These are phyloP conservation scores for Schwanniomyces sp. DNA, from an alignment of 805 yeast genomes.

Conservation along the genomic window DNA sequence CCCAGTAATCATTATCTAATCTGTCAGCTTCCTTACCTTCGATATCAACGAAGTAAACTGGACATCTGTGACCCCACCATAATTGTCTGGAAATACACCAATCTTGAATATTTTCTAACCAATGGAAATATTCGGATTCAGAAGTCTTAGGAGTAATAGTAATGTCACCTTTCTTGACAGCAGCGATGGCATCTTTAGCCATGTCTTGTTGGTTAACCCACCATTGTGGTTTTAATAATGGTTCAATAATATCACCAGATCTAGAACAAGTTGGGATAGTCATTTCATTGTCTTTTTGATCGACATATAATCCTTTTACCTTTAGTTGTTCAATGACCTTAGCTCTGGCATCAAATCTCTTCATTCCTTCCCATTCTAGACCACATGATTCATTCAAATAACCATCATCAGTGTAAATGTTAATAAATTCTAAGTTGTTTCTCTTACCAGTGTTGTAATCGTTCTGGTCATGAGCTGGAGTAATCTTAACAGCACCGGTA, in stretches of 20 bases:
- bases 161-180: slow-evolving; percentile 78
- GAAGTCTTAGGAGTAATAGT: slow-evolving; percentile 85
- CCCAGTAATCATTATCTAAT: slow-evolving; percentile 76
- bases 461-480: slow-evolving; percentile 97
- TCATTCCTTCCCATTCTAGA: slow-evolving; percentile 78
- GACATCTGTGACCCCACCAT: slow-evolving; percentile 98
- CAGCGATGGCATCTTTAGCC: slow-evolving; percentile 85
- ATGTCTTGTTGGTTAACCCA: slow-evolving; percentile 91
- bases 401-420: slow-evolving; percentile 92
- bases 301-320: slow-evolving; percentile 72
- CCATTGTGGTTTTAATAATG: slow-evolving; percentile 98
- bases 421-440: slow-evolving; percentile 81
- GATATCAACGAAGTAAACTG: slow-evolving; percentile 82
- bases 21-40: slow-evolving; percentile 71
- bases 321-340: slow-evolving; percentile 79
- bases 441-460: slow-evolving; percentile 97
- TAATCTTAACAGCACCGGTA: slow-evolving; percentile 99
- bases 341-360: slow-evolving; percentile 91
- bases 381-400: slow-evolving; percentile 89
- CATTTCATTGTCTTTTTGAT: slow-evolving; percentile 94
- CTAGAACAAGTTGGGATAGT: slow-evolving; percentile 90
- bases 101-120: slow-evolving; percentile 96
- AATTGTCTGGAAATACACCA: slow-evolving; percentile 97
- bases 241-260: slow-evolving; percentile 97
- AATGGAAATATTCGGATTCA: slow-evolving; percentile 89